A percentile compares a stretch with the other conserved stretches of the same genome.
These are phyloP conservation scores for Gaertneriomyces sp. DNA, from an alignment of 192 early-diverging fungal genomes.

Conservation along the genomic window DNA sequence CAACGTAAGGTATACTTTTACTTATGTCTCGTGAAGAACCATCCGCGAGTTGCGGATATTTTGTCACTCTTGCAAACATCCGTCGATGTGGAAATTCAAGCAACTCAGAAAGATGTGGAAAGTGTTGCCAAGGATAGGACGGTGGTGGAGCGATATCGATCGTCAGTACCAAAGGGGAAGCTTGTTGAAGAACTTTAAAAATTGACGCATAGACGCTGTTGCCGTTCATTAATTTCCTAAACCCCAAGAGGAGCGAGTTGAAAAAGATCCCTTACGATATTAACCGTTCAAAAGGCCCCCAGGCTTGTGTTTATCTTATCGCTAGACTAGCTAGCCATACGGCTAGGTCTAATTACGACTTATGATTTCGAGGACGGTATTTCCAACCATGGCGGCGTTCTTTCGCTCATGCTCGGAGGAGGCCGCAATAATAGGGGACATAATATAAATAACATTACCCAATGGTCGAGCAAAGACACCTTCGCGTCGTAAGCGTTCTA, in stretches of 20 bases:
- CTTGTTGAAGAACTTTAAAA: no score
- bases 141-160: not conserved
- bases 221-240: no score
- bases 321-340: no score
- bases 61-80: conserved; percentile 1
- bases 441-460: conserved; percentile 77
- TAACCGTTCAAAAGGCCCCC: no score
- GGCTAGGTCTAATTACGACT: no score
- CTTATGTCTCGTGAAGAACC: conserved; percentile 11
- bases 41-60: not conserved
- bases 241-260: no score
- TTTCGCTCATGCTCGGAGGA: not conserved
- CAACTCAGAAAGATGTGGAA: not conserved
- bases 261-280: no score
- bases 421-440: conserved; percentile 35
- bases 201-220: no score
- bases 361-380: no score
- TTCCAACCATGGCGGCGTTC: no score
- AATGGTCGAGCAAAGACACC: conserved; percentile 64
- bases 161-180: no score
- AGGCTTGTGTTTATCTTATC: no score
- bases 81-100: conserved; percentile 7
- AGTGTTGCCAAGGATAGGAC: not conserved
- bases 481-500: conserved; percentile 37
- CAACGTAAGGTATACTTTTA: conserved; percentile 26